A percentile compares a stretch with the other conserved stretches of the same genome.
These are phyloP conservation scores for Crotalaria pallida DNA, from an alignment of 306 rosid species.

Conservation along the genomic window DNA sequence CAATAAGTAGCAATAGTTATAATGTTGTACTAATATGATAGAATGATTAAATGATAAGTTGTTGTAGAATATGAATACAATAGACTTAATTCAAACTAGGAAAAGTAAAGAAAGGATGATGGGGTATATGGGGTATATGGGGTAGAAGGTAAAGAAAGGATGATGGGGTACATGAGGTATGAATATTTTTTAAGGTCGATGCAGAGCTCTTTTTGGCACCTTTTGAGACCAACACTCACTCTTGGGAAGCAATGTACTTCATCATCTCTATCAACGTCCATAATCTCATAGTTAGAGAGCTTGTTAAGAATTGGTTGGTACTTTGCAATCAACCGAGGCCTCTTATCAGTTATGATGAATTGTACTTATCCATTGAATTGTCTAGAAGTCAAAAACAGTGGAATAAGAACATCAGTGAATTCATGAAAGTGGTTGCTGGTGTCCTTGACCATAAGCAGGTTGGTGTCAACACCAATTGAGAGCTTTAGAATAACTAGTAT, in stretches of 20 bases:
- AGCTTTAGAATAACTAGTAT: slow-evolving; percentile 63
- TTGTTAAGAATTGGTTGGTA: slow-evolving; percentile 38
- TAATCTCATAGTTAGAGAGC: slow-evolving; percentile 50
- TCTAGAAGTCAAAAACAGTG: slow-evolving; percentile 62
- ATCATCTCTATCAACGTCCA: slow-evolving; percentile 51
- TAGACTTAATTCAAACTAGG: no score
- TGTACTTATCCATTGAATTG: slow-evolving; percentile 64
- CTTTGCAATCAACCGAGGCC: slow-evolving; percentile 51
- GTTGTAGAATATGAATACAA: no score
- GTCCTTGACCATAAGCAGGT: slow-evolving; percentile 51
- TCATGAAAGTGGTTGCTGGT: slow-evolving; percentile 77
- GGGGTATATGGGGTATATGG: no score
- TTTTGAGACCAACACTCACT: slow-evolving; percentile 59
- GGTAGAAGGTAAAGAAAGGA: no score
- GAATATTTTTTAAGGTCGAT: slow-evolving; percentile 55
- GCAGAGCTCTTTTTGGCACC: slow-evolving; percentile 49
- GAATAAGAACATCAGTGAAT: slow-evolving; percentile 66
- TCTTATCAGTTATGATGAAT: slow-evolving; percentile 45
- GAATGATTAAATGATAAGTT: no score
- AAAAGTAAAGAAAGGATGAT: no score
- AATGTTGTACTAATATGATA: no score
- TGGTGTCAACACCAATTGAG: slow-evolving; percentile 37
- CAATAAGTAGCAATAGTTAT: no score
- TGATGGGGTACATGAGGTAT: slow-evolving; percentile 60
- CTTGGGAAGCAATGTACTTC: slow-evolving; percentile 73